Base-by-base conservation (phyloP, 805 yeast species). In the Pichia thaimueangensis region DNA sequence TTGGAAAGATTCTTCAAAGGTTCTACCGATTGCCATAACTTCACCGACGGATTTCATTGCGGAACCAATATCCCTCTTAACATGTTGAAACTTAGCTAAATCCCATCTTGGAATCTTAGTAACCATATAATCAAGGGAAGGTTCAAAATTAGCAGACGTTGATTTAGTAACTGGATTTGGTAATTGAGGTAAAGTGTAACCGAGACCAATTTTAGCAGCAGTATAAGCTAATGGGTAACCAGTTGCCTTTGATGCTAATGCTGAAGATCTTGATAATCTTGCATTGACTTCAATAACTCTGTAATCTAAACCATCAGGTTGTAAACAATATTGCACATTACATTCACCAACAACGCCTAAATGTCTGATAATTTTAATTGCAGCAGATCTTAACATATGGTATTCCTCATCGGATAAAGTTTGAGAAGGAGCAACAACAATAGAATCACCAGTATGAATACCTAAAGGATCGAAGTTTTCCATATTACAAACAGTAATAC, bases 21-120 rank as follows among this genome's bases (percentile, higher is more conserved):
- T 91, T 69, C 98, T 82, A 60, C 98, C 98, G 60, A 91, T 93
- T 35, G 96, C 94, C 98, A 91, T 91, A 46, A 91, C 98, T 68
- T 91, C 98, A 65, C 98, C 98, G 43, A 91, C 98, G 46, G 97
- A 89, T 67, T 91, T 91, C 98, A 91, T 91, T 34, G 97, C 80
- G 9, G 96, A 86, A 37, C 96, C 96, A 60, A 91, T 84, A 49
- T 83, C 87, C 65, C 96, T 79, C 64, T 86, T 85, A 50, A 91
- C 98, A 59, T 87, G 95, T 63, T 85, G 94, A 73, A 91, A 93
- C 74, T 91, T 91, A 54, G 93, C 67, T 64, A 91, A 72, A 72
- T 91, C 98, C 98, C 98, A 91, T 69, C 97, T 81, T 55, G 98
- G 98, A 60, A 91, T 88, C 75, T 91, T 91, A 55, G 95, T 87